phyloP scores from a whole-genome alignment of 2,329 filamentous ascomycete species.

The Escovopsis sp. region DNA sequence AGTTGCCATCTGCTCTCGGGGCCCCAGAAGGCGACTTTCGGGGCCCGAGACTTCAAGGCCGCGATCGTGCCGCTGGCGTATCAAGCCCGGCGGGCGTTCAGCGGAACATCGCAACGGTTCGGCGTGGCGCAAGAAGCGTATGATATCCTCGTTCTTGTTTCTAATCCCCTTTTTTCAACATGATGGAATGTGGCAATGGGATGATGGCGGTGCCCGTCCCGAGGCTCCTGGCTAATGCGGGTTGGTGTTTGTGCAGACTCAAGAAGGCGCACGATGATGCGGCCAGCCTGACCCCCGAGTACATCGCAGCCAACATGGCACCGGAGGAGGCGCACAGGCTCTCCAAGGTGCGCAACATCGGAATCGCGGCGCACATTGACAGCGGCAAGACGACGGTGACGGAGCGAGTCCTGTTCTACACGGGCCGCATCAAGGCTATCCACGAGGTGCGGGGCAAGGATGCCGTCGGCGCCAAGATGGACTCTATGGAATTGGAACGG shows the following conservation, averaged over 20 bases:
- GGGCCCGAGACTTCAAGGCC: slow-evolving; percentile 14
- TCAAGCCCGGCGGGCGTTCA: slow-evolving; percentile 19
- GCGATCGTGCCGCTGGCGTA: slow-evolving; percentile 10
- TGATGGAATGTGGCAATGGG: no score
- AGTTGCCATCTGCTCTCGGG: slow-evolving; percentile 23
- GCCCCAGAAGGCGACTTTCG: slow-evolving; percentile 14
- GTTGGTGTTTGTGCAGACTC: slow-evolving; percentile 17
- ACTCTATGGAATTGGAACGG: slow-evolving; percentile 96
- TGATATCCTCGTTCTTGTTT: slow-evolving; percentile 6
- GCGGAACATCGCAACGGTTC: slow-evolving; percentile 15
- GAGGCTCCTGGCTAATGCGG: background rate
- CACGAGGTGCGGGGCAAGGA: slow-evolving; percentile 95
- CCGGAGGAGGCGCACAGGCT: slow-evolving; percentile 66
- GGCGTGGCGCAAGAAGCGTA: slow-evolving; percentile 29
- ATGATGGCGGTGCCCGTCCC: no score
- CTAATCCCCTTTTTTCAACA: no score
- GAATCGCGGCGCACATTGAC: slow-evolving; percentile 97
- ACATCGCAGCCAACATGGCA: slow-evolving; percentile 64
- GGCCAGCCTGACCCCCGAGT: slow-evolving; percentile 37
- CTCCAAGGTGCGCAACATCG: slow-evolving; percentile 82
- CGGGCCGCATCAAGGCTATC: slow-evolving; percentile 88
- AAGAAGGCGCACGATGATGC: slow-evolving; percentile 40
- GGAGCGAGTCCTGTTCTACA: slow-evolving; percentile 96
- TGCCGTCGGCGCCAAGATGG: slow-evolving; percentile 96
- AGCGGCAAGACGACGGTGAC: slow-evolving; percentile 95